Conservation (phyloP, 2,329 filamentous ascomycete genomes). For the Botrytis paeoniae region DNA sequence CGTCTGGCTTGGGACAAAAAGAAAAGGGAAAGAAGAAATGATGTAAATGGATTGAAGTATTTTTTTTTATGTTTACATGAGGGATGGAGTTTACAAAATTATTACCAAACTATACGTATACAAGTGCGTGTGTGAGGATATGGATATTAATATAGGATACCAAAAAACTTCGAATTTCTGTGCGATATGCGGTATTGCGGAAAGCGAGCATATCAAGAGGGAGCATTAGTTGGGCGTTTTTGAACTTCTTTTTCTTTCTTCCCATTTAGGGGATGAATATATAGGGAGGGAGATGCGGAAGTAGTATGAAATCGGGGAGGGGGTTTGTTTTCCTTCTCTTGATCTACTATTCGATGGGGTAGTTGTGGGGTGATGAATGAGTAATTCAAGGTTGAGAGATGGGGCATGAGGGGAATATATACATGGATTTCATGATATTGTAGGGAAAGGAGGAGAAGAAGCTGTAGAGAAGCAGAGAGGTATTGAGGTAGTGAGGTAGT, state of each 20-base stretch:
- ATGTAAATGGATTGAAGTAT: not conserved
- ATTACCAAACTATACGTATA: not conserved
- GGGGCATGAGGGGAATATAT: not conserved
- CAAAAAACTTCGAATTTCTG: not conserved
- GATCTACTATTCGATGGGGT: not conserved
- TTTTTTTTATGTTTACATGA: slow-evolving; percentile 3
- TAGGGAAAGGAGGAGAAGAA: not conserved
- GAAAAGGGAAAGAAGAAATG: slow-evolving; percentile 30
- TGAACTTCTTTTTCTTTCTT: not conserved
- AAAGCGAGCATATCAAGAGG: not conserved
- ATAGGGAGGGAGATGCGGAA: not conserved
- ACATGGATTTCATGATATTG: not conserved
- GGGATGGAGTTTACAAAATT: slow-evolving; percentile 4
- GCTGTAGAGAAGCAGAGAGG: too few relatives aligned
- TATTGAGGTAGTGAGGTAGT: not conserved
- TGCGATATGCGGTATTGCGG: not conserved
- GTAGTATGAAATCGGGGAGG: not conserved
- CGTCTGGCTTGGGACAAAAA: slow-evolving; percentile 41
- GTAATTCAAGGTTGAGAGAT: not conserved
- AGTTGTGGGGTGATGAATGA: not conserved
- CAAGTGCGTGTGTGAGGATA: not conserved
- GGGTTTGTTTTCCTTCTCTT: not conserved
- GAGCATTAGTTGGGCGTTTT: not conserved
- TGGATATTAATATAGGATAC: slow-evolving; percentile 2
- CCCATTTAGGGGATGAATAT: not conserved